Evolutionary conservation across 805 yeast species (phyloP).

Genomic region (Tetrapisispora pingtungensis): DNA sequence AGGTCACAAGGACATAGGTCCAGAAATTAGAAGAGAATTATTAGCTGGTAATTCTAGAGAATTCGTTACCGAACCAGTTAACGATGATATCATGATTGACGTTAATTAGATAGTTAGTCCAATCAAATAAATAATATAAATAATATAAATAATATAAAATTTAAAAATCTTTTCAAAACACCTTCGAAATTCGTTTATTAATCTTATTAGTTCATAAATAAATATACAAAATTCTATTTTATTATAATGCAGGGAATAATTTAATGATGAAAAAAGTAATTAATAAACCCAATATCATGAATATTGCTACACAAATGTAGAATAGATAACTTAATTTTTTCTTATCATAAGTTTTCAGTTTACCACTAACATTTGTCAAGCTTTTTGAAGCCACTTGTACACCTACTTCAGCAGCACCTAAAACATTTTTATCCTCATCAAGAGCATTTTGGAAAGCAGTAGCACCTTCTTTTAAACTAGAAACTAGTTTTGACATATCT

Average conservation of each 20-base stretch:
- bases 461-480: slow-evolving; percentile 32
- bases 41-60: slow-evolving; percentile 73
- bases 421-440: slow-evolving; percentile 30
- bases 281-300: slow-evolving; percentile 26
- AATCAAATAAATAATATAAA: neutral
- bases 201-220: no score
- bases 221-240: neutral
- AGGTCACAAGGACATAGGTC: slow-evolving; percentile 80
- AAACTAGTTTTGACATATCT: slow-evolving; percentile 32
- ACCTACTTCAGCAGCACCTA: slow-evolving; percentile 35
- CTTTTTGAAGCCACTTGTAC: slow-evolving; percentile 31
- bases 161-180: no score
- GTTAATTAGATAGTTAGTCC: slow-evolving; percentile 9
- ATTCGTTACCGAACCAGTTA: slow-evolving; percentile 20
- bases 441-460: slow-evolving; percentile 33
- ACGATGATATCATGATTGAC: slow-evolving; percentile 27
- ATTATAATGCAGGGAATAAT: slow-evolving; percentile 31
- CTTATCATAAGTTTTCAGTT: slow-evolving; percentile 25
- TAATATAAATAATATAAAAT: neutral
- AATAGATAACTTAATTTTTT: slow-evolving; percentile 24
- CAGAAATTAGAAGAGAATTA: slow-evolving; percentile 89
- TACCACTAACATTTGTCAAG: slow-evolving; percentile 25
- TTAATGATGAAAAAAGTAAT: slow-evolving; percentile 30
- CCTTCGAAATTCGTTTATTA: no score
- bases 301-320: slow-evolving; percentile 17